Base-by-base conservation (phyloP, 768 basidiomycete species). In the Erythrobasidium yunnanense region DNA sequence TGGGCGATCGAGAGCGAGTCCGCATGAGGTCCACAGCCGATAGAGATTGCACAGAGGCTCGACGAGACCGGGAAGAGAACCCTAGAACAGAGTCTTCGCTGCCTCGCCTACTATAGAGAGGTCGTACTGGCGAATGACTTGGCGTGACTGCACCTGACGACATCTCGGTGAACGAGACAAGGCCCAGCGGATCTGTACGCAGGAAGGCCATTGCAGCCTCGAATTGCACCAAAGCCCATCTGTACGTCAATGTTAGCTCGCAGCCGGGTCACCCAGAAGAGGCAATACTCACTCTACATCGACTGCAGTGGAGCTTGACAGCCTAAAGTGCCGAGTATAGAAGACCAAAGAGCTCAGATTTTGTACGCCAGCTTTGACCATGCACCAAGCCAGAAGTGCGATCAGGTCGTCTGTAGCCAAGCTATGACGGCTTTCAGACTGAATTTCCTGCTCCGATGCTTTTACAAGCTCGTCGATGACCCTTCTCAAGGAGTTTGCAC, bases 171-270 rank as follows among this genome's bases (percentile, higher is more conserved):
- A 6, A 8, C 29, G n/a, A 22, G 18, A 17, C 15, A 13, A 63
- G 33, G 18, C 18, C 29, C 17, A 70, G 55, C 17, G 69, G 69
- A 27, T 70, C 69, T 42, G 52, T 65, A 45, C 52, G 66, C 6
- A 70, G 54, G 33, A 55, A 70, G 1, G 66, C 66, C 13, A 70
- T 35, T 2, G 69, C 58, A 1, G 69, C 69, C 55, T 70, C 67
- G 55, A 70, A 70, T 20, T 68, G 68, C n/a, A 65, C 69, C 8
- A 70, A 29, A n/a, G 69, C 54, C 69, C 69, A 70, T 34, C 67
- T 70, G 69, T 8, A 32, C 13, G 20, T 15, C 13, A 20, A 4
- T 0, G 32, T 18, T 2, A 35, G 38, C 7, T 42, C 29, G 60
- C 32, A 6, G 4, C 6, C 18, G 33, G 20, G 2, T 11, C 23